Percentiles rank a stretch among this genome's conserved stretches.
phyloP scores from a whole-genome alignment of 768 basidiomycete species.

The Collybiopsis confluens region DNA sequence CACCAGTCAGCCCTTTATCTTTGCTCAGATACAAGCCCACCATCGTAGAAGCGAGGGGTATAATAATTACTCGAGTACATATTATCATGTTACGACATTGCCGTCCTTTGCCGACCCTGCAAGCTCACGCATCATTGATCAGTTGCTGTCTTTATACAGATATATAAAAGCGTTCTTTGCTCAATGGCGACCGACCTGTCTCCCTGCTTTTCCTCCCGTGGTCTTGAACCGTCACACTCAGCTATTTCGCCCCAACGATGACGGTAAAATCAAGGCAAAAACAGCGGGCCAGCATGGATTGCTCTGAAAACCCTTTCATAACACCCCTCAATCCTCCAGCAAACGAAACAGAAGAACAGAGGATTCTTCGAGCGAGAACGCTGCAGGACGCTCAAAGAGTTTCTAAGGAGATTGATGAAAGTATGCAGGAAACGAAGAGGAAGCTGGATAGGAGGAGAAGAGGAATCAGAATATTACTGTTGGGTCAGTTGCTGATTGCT shows the following conservation, averaged over 20 bases:
- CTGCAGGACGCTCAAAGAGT: constrained; percentile 28
- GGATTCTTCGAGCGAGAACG: constrained; percentile 22
- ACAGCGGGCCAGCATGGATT: background rate
- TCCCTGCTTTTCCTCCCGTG: background rate
- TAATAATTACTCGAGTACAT: too few relatives aligned
- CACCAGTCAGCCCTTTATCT: too few relatives aligned
- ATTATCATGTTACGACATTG: too few relatives aligned
- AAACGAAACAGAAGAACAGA: constrained; percentile 31
- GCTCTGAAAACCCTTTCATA: constrained; percentile 26
- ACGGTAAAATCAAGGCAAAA: background rate
- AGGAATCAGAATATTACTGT: constrained; percentile 34
- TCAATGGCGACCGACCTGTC: background rate
- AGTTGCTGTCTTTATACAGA: background rate
- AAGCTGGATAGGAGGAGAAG: constrained; percentile 30
- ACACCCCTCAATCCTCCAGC: constrained; percentile 25
- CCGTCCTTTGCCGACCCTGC: background rate
- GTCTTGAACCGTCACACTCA: background rate
- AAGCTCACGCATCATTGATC: constrained; percentile 1
- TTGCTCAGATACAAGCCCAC: too few relatives aligned
- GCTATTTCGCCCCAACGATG: background rate
- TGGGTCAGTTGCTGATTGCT: constrained; percentile 23
- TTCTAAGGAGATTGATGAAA: constrained; percentile 31
- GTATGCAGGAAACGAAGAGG: constrained; percentile 27
- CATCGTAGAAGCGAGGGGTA: too few relatives aligned
- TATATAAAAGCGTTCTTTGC: background rate